phyloP scores from a whole-genome alignment of 2,329 filamentous ascomycete species.

The Triangularia setosa region DNA sequence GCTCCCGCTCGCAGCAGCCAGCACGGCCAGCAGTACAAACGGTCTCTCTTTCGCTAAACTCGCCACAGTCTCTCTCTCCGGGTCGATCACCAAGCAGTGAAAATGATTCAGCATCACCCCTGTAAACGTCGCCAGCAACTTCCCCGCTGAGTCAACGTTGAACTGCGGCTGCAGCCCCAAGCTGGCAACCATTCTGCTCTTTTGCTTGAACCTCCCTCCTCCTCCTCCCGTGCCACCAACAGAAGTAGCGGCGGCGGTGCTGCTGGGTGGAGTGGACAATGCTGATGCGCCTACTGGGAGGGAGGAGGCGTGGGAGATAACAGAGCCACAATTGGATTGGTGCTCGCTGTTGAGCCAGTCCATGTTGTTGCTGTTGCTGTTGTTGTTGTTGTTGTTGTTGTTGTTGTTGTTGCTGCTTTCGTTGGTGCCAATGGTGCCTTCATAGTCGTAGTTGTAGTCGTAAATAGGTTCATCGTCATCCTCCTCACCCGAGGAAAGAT shows the following conservation, averaged over 20 bases:
- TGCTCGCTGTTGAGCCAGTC: constrained; percentile 11
- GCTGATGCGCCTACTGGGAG: constrained; percentile 27
- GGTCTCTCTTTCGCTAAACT: constrained; percentile 44
- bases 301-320: constrained; percentile 24
- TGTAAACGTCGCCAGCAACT: constrained; percentile 42
- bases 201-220: constrained; percentile 11
- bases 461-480: not conserved
- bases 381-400: not conserved
- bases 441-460: not conserved
- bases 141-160: constrained; percentile 50
- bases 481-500: constrained; percentile 12
- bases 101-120: constrained; percentile 40
- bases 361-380: not conserved
- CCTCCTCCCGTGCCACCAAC: constrained; percentile 8
- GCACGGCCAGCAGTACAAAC: constrained; percentile 51
- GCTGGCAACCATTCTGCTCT: constrained; percentile 16
- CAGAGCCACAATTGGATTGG: constrained; percentile 14
- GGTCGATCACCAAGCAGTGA: constrained; percentile 41
- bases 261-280: constrained; percentile 23
- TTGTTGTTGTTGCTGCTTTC: no score
- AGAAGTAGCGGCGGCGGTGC: constrained; percentile 4
- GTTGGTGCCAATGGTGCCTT: no score
- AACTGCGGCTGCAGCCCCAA: constrained; percentile 49
- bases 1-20: constrained; percentile 48
- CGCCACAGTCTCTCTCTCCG: constrained; percentile 38